Evolutionary conservation across 2,329 filamentous ascomycete species (phyloP).

Genomic region (Xylariales sp.): DNA sequence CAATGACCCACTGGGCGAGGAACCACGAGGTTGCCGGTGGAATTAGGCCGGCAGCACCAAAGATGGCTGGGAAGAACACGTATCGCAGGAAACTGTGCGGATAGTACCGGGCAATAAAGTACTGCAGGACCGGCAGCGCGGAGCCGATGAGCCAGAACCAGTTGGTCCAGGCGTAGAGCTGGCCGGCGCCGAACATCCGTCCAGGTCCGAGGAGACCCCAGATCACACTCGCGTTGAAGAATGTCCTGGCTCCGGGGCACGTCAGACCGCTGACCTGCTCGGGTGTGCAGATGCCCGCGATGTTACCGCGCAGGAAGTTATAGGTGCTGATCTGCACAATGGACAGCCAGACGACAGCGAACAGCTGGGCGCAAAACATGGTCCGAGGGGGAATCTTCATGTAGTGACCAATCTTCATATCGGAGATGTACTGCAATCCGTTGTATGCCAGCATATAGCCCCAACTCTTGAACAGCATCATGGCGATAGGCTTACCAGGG

Average conservation of each 20-base stretch:
- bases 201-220: slow-evolving; percentile 58
- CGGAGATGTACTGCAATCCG: slow-evolving; percentile 40
- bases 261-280: slow-evolving; percentile 46
- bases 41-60: slow-evolving; percentile 43
- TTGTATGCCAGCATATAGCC: slow-evolving; percentile 43
- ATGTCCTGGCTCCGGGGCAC: slow-evolving; percentile 53
- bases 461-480: slow-evolving; percentile 76
- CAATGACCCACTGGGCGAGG: slow-evolving; percentile 49
- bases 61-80: slow-evolving; percentile 49
- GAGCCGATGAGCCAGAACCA: slow-evolving; percentile 54
- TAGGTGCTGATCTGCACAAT: slow-evolving; percentile 32
- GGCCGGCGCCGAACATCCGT: slow-evolving; percentile 43
- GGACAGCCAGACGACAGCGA: slow-evolving; percentile 35
- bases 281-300: slow-evolving; percentile 46
- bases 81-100: slow-evolving; percentile 42
- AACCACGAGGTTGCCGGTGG: slow-evolving; percentile 53
- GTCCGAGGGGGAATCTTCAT: slow-evolving; percentile 49
- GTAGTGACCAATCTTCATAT: slow-evolving; percentile 49
- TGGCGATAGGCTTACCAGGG: slow-evolving; percentile 63
- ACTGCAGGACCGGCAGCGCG: slow-evolving; percentile 43
- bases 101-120: slow-evolving; percentile 39
- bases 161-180: slow-evolving; percentile 45
- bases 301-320: slow-evolving; percentile 39
- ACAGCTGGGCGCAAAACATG: slow-evolving; percentile 41
- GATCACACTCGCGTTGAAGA: slow-evolving; percentile 56